phyloP scores from a whole-genome alignment of 768 basidiomycete species.

The Amanita thiersii region DNA sequence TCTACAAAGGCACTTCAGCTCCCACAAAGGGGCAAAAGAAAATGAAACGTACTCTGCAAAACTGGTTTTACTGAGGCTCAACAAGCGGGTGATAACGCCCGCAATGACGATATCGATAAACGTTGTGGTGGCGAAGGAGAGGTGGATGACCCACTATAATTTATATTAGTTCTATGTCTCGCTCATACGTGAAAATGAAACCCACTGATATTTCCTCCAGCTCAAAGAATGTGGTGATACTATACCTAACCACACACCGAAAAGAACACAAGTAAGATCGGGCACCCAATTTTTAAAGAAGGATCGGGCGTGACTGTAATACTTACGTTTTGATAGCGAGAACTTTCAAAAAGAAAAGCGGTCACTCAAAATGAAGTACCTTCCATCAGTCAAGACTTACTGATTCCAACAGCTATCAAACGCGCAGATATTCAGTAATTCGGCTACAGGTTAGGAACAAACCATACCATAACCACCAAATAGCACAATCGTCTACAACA shows the following conservation, averaged over 20 bases:
- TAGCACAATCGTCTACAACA: too few relatives aligned
- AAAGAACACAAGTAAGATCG: too few relatives aligned
- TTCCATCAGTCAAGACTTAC: not conserved
- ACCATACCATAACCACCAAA: not conserved
- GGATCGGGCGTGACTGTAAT: not conserved
- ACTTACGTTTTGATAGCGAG: not conserved
- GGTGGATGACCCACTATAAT: not conserved
- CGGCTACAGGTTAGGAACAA: not conserved
- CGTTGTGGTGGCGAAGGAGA: not conserved
- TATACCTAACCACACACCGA: not conserved
- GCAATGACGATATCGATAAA: not conserved
- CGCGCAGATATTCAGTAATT: too few relatives aligned
- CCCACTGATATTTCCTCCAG: not conserved
- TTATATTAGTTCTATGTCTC: not conserved
- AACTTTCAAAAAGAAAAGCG: not conserved
- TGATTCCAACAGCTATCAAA: not conserved
- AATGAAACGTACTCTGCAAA: not conserved
- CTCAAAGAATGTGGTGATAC: not conserved
- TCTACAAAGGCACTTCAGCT: conserved; percentile 3
- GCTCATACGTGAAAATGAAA: not conserved
- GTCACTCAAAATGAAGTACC: not conserved
- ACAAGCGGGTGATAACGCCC: not conserved
- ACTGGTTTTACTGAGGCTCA: not conserved
- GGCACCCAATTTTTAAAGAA: not conserved
- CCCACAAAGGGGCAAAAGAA: not conserved